A percentile compares a stretch with the other conserved stretches of the same genome.
These are phyloP conservation scores for Fagus sylvatica DNA, from an alignment of 306 rosid species.

Conservation along the genomic window DNA sequence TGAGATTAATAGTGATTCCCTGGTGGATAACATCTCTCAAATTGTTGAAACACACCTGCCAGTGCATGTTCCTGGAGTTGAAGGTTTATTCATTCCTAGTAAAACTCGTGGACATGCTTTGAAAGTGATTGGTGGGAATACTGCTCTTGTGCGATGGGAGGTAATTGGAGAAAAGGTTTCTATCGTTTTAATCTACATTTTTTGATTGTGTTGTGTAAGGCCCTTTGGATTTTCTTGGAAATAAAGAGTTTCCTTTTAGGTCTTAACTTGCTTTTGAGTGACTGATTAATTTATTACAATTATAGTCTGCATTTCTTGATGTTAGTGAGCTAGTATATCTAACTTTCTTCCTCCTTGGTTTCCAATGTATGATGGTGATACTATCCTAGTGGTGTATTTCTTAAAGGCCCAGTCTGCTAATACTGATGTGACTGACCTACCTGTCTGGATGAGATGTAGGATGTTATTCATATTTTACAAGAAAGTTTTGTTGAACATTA, in stretches of 20 bases:
- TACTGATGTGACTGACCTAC: not conserved
- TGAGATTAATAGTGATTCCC: conserved; percentile 49
- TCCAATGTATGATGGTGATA: not conserved
- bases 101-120: conserved; percentile 72
- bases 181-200: conserved; percentile 18
- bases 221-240: conserved; percentile 10
- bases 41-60: conserved; percentile 59
- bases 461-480: not conserved
- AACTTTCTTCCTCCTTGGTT: not conserved
- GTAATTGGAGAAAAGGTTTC: conserved; percentile 46
- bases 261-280: not conserved
- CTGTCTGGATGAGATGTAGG: not conserved
- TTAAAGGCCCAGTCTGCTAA: not conserved
- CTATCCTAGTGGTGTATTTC: not conserved
- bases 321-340: not conserved
- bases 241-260: not conserved
- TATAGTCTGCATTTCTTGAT: not conserved
- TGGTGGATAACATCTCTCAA: conserved; percentile 41
- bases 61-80: conserved; percentile 71
- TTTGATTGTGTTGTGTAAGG: conserved; percentile 7
- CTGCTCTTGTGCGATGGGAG: conserved; percentile 98
- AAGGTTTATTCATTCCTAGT: conserved; percentile 74
- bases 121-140: conserved; percentile 58
- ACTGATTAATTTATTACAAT: not conserved
- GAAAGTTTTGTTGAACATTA: not conserved